A percentile compares a stretch with the other conserved stretches of the same genome.
Conservation (phyloP, 768 basidiomycete species). For the Suillus sp. region DNA sequence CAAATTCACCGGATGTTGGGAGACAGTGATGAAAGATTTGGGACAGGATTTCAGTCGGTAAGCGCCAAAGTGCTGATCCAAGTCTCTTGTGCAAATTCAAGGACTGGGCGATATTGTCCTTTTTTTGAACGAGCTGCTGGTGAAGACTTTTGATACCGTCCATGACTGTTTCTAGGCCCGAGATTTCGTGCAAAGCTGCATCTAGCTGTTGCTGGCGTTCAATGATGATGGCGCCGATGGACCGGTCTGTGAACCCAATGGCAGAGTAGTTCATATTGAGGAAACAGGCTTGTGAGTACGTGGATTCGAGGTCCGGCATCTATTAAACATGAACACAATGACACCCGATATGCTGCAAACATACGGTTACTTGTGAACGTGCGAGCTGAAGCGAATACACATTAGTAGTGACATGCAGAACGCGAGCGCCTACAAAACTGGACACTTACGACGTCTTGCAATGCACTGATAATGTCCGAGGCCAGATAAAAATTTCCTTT, state of each 20-base stretch:
- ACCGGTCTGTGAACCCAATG: slow-evolving; percentile 14
- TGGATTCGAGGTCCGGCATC: slow-evolving; percentile 22
- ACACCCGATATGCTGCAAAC: no score
- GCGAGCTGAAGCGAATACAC: background rate
- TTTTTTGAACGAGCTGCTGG: slow-evolving; percentile 19
- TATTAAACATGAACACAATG: background rate
- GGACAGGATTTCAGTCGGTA: slow-evolving; percentile 48
- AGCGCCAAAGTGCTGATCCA: slow-evolving; percentile 34
- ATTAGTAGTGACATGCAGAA: background rate
- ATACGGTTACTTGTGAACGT: background rate
- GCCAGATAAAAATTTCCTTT: background rate
- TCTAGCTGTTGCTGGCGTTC: slow-evolving; percentile 21
- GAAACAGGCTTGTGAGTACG: slow-evolving; percentile 17
- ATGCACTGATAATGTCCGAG: background rate
- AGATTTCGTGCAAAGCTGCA: slow-evolving; percentile 19
- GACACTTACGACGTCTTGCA: background rate
- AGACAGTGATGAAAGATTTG: slow-evolving; percentile 50
- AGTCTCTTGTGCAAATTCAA: slow-evolving; percentile 26
- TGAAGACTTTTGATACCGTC: slow-evolving; percentile 16
- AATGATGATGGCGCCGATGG: slow-evolving; percentile 19
- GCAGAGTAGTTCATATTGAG: slow-evolving; percentile 21
- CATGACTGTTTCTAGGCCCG: slow-evolving; percentile 20
- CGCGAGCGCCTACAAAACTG: background rate
- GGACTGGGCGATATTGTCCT: slow-evolving; percentile 17
- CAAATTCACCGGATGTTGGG: slow-evolving; percentile 15